A percentile compares a stretch with the other conserved stretches of the same genome.
Conservation (phyloP, 768 basidiomycete genomes). For the Mycena chlorophos region DNA sequence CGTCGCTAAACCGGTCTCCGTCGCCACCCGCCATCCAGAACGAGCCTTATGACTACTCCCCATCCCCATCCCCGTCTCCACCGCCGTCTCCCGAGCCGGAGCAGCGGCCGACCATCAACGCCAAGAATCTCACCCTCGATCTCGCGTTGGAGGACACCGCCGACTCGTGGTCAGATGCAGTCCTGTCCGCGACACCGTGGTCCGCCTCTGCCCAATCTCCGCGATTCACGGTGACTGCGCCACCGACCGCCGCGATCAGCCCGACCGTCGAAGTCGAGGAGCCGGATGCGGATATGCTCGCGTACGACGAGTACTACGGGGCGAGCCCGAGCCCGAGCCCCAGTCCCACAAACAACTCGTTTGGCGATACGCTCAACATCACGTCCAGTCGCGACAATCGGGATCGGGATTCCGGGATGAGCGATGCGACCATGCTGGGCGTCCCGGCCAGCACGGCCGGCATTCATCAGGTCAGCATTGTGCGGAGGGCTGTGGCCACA, state of each 20-base stretch:
- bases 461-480: slow-evolving; percentile 30
- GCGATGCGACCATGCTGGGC: slow-evolving; percentile 21
- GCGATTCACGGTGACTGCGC: slow-evolving; percentile 18
- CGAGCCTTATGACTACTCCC: background rate
- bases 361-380: background rate
- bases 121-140: slow-evolving; percentile 20
- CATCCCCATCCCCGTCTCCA: slow-evolving; percentile 6
- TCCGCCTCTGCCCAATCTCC: slow-evolving; percentile 12
- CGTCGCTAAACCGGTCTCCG: background rate
- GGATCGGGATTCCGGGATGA: slow-evolving; percentile 22
- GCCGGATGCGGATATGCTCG: slow-evolving; percentile 7
- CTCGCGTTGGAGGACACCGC: slow-evolving; percentile 9
- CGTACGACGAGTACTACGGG: slow-evolving; percentile 7
- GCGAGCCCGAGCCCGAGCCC: background rate
- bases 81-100: slow-evolving; percentile 5
- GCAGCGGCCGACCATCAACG: slow-evolving; percentile 1
- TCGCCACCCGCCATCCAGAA: background rate
- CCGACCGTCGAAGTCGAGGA: slow-evolving; percentile 5
- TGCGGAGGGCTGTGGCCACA: slow-evolving; percentile 47
- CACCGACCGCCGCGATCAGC: background rate
- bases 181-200: slow-evolving; percentile 20
- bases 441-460: slow-evolving; percentile 13
- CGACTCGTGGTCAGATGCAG: slow-evolving; percentile 18
- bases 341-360: slow-evolving; percentile 5
- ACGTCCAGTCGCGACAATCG: slow-evolving; percentile 10